phyloP scores from a whole-genome alignment of 2,329 filamentous ascomycete species.

The Beauveria rudraprayagi region DNA sequence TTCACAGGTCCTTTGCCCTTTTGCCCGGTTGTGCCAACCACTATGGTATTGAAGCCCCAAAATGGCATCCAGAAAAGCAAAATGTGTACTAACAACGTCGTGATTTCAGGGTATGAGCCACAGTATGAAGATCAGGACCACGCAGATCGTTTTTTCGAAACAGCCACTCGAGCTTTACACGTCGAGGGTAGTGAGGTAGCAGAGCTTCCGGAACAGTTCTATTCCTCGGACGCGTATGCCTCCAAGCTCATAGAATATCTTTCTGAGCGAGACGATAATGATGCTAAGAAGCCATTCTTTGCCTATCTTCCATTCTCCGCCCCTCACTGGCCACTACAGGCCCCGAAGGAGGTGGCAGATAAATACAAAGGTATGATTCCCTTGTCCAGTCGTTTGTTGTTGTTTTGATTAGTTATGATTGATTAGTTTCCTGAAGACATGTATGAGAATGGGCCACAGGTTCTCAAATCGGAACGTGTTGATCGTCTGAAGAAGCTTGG shows the following conservation, averaged over 20 bases:
- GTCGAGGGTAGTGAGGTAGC: slow-evolving; percentile 18
- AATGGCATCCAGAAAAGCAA: neutral
- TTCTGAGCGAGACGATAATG: slow-evolving; percentile 36
- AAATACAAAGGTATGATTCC: slow-evolving; percentile 41
- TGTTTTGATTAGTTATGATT: neutral
- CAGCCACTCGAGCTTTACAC: slow-evolving; percentile 23
- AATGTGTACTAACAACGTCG: neutral
- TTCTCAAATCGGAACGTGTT: slow-evolving; percentile 43
- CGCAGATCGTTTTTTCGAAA: slow-evolving; percentile 30
- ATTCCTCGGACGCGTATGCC: slow-evolving; percentile 45
- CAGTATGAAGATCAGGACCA: slow-evolving; percentile 28
- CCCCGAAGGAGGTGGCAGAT: slow-evolving; percentile 43
- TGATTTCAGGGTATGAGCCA: slow-evolving; percentile 36
- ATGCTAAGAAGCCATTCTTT: slow-evolving; percentile 42
- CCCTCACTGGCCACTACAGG: slow-evolving; percentile 56
- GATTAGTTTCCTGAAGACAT: slow-evolving; percentile 18
- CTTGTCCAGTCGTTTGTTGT: too few species aligned
- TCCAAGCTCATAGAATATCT: slow-evolving; percentile 45
- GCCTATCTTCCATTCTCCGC: slow-evolving; percentile 54
- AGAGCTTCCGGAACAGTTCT: slow-evolving; percentile 42
- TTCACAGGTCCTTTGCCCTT: slow-evolving; percentile 45
- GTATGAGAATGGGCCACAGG: slow-evolving; percentile 54
- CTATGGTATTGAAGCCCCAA: slow-evolving; percentile 15
- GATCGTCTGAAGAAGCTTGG: slow-evolving; percentile 49
- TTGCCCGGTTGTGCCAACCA: slow-evolving; percentile 45